These are phyloP conservation scores for Papiliotrema laurentii DNA, from an alignment of 1,284 basidiomycete species.

Conservation along the genomic window DNA sequence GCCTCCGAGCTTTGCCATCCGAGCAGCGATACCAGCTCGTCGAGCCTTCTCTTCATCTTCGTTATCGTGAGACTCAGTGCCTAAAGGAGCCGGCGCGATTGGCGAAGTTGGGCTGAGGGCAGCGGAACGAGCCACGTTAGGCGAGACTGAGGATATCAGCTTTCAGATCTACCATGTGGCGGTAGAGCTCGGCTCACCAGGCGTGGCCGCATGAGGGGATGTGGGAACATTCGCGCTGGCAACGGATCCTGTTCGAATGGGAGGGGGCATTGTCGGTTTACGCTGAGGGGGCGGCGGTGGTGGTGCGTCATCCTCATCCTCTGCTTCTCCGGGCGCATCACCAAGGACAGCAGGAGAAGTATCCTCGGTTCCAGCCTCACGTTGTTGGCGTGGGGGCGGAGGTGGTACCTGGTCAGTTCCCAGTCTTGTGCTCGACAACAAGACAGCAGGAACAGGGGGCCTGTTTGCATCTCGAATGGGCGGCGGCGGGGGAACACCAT, in stretches of 20 bases:
- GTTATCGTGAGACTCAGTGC: constrained; percentile 1
- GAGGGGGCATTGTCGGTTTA: constrained; percentile 15
- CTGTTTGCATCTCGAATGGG: background rate
- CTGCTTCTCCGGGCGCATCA: background rate
- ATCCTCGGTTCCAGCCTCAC: background rate
- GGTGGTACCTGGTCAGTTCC: no score
- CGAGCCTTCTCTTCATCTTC: constrained; percentile 62
- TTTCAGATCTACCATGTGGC: no score
- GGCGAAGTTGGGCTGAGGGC: constrained; percentile 1
- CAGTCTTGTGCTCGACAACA: constrained; percentile 1
- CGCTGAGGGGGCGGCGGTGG: constrained; percentile 23
- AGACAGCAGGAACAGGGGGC: background rate
- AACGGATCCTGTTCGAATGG: constrained; percentile 12
- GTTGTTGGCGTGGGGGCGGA: background rate
- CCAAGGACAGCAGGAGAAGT: background rate
- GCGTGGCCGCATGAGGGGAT: constrained; percentile 12
- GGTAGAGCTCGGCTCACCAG: background rate
- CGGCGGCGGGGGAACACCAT: background rate
- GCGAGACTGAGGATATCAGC: no score
- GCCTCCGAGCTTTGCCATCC: constrained; percentile 84
- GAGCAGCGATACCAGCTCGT: constrained; percentile 73
- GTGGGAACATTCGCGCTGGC: background rate
- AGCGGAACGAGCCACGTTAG: constrained; percentile 4
- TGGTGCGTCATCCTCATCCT: constrained; percentile 11
- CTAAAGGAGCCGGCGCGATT: background rate